Evolutionary conservation across 768 basidiomycete species (phyloP).

Genomic region (Dioszegia hungarica): DNA sequence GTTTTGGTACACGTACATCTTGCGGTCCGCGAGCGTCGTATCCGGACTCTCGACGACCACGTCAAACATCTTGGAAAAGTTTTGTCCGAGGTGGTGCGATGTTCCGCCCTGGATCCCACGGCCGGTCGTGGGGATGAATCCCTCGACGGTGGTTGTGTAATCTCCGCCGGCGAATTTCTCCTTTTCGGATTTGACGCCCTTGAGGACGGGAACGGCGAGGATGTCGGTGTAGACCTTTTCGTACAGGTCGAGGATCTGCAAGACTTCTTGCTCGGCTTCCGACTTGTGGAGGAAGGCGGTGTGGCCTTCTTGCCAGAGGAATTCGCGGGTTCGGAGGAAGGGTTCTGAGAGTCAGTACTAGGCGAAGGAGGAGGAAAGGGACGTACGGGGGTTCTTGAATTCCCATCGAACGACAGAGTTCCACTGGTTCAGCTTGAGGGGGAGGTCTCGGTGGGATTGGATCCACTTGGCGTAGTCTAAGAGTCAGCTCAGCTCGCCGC

Average conservation of each 20-base stretch:
- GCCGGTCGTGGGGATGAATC: slow-evolving; percentile 93
- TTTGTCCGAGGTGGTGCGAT: slow-evolving; percentile 95
- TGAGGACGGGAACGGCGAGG: slow-evolving; percentile 93
- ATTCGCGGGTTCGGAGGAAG: slow-evolving; percentile 97
- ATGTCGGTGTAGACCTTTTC: slow-evolving; percentile 92
- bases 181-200: slow-evolving; percentile 95
- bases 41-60: slow-evolving; percentile 93
- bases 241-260: slow-evolving; percentile 91
- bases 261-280: slow-evolving; percentile 88
- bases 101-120: slow-evolving; percentile 98
- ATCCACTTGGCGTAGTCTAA: slow-evolving; percentile 97
- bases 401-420: slow-evolving; percentile 99
- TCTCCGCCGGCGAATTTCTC: slow-evolving; percentile 98
- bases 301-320: slow-evolving; percentile 99
- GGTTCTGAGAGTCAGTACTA: slow-evolving; percentile 59
- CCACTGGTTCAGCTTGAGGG: slow-evolving; percentile 97
- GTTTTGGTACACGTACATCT: slow-evolving; percentile 92
- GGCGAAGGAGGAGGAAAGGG: not conserved
- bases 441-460: slow-evolving; percentile 91
- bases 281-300: slow-evolving; percentile 83
- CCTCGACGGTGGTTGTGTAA: slow-evolving; percentile 97
- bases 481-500: not conserved
- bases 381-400: slow-evolving; percentile 94
- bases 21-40: slow-evolving; percentile 46
- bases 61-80: slow-evolving; percentile 98